phyloP scores from a whole-genome alignment of 202 grass and related monocot genomes.

The Elaeis oleifera region DNA sequence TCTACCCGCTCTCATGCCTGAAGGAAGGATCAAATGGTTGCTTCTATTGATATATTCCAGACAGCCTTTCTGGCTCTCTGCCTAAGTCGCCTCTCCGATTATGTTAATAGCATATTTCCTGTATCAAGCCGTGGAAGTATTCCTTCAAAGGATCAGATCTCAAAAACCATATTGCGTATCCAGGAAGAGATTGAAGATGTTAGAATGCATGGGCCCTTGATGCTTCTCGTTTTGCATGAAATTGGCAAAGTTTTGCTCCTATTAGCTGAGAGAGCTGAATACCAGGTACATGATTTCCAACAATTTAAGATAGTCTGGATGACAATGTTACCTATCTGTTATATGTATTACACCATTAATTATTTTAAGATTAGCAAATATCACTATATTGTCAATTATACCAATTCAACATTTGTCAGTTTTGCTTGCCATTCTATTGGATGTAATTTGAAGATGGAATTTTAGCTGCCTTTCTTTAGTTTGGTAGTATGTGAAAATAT shows the following conservation, averaged over 20 bases:
- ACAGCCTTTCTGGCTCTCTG: constrained; percentile 74
- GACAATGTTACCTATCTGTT: background rate
- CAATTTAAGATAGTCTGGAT: background rate
- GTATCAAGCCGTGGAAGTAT: constrained; percentile 78
- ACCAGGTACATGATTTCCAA: constrained; percentile 54
- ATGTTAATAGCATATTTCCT: constrained; percentile 90
- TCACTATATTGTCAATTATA: too few species aligned
- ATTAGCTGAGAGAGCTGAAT: constrained; percentile 85
- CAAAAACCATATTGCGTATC: constrained; percentile 80
- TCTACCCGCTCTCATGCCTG: constrained; percentile 59
- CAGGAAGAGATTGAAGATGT: constrained; percentile 99
- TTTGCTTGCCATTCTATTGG: too few species aligned
- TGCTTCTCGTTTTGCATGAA: constrained; percentile 76
- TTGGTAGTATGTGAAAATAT: too few species aligned
- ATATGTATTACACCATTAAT: too few species aligned
- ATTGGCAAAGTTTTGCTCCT: constrained; percentile 78
- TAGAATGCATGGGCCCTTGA: constrained; percentile 78
- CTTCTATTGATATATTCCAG: constrained; percentile 82
- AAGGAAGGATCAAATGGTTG: constrained; percentile 75
- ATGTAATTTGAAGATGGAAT: too few species aligned
- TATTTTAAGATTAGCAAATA: too few species aligned
- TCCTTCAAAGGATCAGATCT: constrained; percentile 96
- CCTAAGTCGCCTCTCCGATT: constrained; percentile 80
- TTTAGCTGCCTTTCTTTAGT: too few species aligned
- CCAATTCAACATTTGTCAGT: too few species aligned